Evolutionary conservation across 345 rosid genomes (phyloP), one percentile per base, ranked within the genome.

Genomic region (Theobroma cacao): DNA sequence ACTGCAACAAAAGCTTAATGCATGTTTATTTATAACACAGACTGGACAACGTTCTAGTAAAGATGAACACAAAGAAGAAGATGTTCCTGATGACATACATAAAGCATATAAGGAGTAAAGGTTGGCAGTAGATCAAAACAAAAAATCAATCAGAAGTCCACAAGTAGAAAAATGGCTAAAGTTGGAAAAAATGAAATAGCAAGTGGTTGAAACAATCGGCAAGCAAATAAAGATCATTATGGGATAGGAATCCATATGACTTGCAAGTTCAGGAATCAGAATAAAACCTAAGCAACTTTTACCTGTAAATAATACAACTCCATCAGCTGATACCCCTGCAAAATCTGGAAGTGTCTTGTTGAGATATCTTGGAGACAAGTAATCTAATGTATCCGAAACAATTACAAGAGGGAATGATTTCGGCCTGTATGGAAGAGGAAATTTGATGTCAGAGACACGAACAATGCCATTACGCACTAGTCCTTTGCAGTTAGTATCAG

Each of bases 311-410:
- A 83, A 20, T 7, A 84, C 60, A 24, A 89, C 22, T 63, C 88
- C 84, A 67, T 83, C 88, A 63, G 85, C 55, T 17, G 88, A 84
- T 24, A 84, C 82, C 85, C 89, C 82, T 2, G 80, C 86, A 74
- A 89, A 77, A 78, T 87, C 88, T 30, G 89, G 86, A 77, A 89
- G 84, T 1, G 88, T 85, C 82, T 79, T 86, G 78, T 89, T 89
- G 70, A 89, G 88, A 80, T 86, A 86, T 75, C 78, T 89, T 22
- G 87, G 92, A 70, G 89, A 81, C 72, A 84, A 70, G 74, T 87
- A 89, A 83, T 86, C 90, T 71, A 86, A 34, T 31, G 87, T 86
- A 69, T 87, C 88, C 28, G 88, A 87, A 63, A 83, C 82, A 75
- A 84, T 82, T 22, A 86, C 90, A 64, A 89, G 87, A 73, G 92